These are phyloP conservation scores for Ceratobasidium sp. DNA, from an alignment of 1,284 basidiomycete species.

Conservation along the genomic window DNA sequence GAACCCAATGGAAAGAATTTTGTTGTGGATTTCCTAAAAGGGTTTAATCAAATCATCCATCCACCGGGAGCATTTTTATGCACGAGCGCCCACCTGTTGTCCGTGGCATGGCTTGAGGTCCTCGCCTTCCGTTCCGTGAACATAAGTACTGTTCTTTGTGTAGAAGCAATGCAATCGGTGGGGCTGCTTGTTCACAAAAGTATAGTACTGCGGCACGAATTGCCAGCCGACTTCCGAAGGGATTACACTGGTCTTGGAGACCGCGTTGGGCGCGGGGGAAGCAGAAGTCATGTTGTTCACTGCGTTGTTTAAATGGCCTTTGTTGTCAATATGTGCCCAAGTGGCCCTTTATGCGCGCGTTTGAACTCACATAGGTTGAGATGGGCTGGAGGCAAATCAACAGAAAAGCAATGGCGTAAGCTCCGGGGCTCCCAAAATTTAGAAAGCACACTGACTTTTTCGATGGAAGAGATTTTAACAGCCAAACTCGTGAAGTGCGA, in stretches of 20 bases:
- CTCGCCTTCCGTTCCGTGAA: conserved; percentile 95
- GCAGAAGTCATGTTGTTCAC: conserved; percentile 30
- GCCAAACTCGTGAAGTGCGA: conserved; percentile 20
- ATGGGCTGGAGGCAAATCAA: conserved; percentile 6
- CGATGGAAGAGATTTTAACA: neutral
- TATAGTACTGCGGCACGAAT: conserved; percentile 97
- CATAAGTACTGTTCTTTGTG: conserved; percentile 96
- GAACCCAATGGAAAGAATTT: conserved; percentile 93
- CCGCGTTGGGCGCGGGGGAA: conserved; percentile 37
- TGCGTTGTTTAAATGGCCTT: neutral
- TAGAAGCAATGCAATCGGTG: conserved; percentile 98
- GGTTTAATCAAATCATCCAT: conserved; percentile 16
- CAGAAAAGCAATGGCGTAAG: conserved; percentile 16
- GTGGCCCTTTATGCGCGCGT: neutral
- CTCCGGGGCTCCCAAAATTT: neutral
- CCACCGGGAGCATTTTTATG: conserved; percentile 25
- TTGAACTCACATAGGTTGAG: conserved; percentile 1
- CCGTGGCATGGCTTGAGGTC: conserved; percentile 88
- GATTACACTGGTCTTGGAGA: conserved; percentile 37
- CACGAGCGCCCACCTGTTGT: conserved; percentile 75
- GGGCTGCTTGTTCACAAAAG: conserved; percentile 97
- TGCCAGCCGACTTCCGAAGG: conserved; percentile 92
- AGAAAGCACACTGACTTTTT: conserved; percentile 5
- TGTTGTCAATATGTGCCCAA: conserved; percentile 4
- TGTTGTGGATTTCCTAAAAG: conserved; percentile 93